Conservation (phyloP, 129 eudicot genomes). For the Flaveria linearis region DNA sequence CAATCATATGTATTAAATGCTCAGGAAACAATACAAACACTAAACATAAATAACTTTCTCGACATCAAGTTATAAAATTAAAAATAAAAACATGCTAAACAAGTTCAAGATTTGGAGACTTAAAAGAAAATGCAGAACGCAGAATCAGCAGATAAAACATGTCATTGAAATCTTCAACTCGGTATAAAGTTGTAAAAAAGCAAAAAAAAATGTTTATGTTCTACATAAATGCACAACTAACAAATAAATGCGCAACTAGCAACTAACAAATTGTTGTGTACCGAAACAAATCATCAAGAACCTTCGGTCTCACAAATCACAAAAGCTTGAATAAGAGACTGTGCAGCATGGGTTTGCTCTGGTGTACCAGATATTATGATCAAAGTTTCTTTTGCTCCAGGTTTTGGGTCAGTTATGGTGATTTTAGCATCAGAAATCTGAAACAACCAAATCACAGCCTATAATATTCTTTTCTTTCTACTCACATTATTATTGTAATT, state of each 20-base stretch:
- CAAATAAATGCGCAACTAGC: too few species aligned
- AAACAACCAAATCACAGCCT: conserved; percentile 25
- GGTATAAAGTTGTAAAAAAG: neutral
- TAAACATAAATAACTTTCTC: too few species aligned
- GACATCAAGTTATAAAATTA: too few species aligned
- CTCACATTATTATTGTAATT: neutral
- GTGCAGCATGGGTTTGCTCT: conserved; percentile 95
- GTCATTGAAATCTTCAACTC: neutral
- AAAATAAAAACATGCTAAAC: too few species aligned
- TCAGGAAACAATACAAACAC: too few species aligned
- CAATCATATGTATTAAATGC: too few species aligned
- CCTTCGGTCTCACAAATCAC: conserved; percentile 69
- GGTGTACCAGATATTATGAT: conserved; percentile 90
- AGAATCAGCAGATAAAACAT: neutral
- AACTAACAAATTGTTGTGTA: too few species aligned
- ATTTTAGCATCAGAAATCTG: conserved; percentile 94
- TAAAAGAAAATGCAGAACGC: neutral
- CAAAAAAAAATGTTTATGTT: neutral
- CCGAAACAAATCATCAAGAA: conserved; percentile 34
- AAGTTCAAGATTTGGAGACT: too few species aligned
- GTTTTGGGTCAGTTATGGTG: conserved; percentile 69
- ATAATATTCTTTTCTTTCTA: conserved; percentile 10
- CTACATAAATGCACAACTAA: too few species aligned
- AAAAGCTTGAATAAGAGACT: conserved; percentile 93
- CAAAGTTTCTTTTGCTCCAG: conserved; percentile 77